These are phyloP conservation scores for Grigorovia yakushimaensis DNA, from an alignment of 805 yeast species.

Conservation along the genomic window DNA sequence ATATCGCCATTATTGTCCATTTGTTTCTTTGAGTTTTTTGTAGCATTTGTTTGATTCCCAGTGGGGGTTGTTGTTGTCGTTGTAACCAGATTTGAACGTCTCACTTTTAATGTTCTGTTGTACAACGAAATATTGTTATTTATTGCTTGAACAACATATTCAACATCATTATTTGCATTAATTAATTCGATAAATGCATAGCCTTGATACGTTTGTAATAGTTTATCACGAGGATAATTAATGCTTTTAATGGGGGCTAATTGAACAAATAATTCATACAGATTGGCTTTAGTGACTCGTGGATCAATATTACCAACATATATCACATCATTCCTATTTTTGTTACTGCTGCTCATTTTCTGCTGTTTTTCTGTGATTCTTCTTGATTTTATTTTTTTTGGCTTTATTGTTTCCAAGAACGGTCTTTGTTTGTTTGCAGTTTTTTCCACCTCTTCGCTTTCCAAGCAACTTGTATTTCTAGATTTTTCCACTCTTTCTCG, in stretches of 20 bases:
- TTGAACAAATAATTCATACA: constrained; percentile 79
- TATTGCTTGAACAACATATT: constrained; percentile 54
- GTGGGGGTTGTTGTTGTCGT: constrained; percentile 7
- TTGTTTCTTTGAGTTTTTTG: too few species aligned
- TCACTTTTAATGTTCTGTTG: constrained; percentile 52
- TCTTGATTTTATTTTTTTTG: too few species aligned
- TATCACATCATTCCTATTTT: constrained; percentile 32
- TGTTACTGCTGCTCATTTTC: not conserved
- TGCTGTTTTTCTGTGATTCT: not conserved
- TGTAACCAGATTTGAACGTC: constrained; percentile 31
- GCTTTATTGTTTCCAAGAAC: too few species aligned
- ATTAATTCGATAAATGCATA: constrained; percentile 77
- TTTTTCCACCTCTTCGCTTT: too few species aligned
- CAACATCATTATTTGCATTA: constrained; percentile 47
- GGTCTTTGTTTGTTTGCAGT: too few species aligned
- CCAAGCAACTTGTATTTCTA: too few species aligned
- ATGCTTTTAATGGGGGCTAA: constrained; percentile 68
- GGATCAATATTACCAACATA: constrained; percentile 80
- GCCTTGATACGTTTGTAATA: constrained; percentile 66
- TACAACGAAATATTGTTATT: constrained; percentile 45
- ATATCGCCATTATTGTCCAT: constrained; percentile 13
- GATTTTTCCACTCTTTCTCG: too few species aligned
- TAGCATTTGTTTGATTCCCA: constrained; percentile 10
- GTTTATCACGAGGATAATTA: constrained; percentile 70
- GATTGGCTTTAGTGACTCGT: constrained; percentile 55